These are phyloP conservation scores for Elongisporangium undulatum DNA, from an alignment of 352 stramenopile genomes.

Conservation along the genomic window DNA sequence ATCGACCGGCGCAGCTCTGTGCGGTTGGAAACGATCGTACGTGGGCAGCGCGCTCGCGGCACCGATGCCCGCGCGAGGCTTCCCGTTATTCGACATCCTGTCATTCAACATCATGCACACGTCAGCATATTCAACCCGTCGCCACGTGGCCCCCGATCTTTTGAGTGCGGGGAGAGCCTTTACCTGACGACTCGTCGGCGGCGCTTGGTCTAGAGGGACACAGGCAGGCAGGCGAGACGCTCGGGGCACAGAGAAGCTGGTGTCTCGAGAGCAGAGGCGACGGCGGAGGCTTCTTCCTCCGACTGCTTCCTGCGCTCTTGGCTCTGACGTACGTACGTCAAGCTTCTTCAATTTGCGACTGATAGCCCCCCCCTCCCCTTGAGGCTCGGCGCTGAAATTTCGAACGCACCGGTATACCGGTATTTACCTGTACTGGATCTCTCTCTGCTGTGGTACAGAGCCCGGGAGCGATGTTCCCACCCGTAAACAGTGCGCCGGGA, in stretches of 20 bases:
- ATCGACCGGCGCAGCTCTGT: slow-evolving; percentile 51
- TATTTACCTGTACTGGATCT: background rate
- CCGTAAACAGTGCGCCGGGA: background rate
- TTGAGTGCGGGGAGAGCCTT: background rate
- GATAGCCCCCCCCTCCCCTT: background rate
- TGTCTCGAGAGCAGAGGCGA: background rate
- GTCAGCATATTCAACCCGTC: background rate
- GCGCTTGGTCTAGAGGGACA: background rate
- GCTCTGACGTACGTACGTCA: background rate
- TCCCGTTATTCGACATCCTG: slow-evolving; percentile 14
- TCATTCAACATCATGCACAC: background rate
- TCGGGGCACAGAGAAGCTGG: background rate
- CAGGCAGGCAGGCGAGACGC: background rate
- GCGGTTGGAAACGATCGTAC: slow-evolving; percentile 76
- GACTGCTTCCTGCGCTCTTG: background rate
- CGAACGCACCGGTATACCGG: background rate
- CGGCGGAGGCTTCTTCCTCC: background rate
- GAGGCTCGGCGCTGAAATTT: background rate
- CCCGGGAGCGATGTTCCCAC: background rate
- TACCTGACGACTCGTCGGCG: background rate
- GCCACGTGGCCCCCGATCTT: background rate
- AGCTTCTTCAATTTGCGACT: background rate
- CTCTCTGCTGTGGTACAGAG: background rate
- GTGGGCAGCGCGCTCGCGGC: slow-evolving; percentile 68
- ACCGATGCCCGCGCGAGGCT: slow-evolving; percentile 53